Evolutionary conservation across 208 protist species (phyloP).

Genomic region (Trypanosoma theileri): DNA sequence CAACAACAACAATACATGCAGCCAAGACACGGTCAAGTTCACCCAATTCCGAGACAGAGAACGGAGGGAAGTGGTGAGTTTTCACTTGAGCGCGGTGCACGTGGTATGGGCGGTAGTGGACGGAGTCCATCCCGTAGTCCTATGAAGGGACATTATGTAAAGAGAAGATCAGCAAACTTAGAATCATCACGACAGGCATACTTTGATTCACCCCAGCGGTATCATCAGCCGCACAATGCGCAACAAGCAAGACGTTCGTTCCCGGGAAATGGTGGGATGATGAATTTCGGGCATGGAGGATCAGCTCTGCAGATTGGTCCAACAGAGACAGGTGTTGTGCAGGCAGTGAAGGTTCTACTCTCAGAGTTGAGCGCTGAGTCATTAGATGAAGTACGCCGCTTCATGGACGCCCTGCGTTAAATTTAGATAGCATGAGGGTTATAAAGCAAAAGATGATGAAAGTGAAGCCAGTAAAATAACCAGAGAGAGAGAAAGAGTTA

Average conservation of each 20-base stretch:
- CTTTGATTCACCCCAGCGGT: background rate
- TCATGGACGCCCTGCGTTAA: conserved; percentile 63
- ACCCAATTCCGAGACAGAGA: background rate
- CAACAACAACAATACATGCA: background rate
- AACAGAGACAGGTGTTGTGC: conserved; percentile 73
- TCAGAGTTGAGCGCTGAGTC: conserved; percentile 59
- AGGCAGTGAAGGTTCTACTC: conserved; percentile 80
- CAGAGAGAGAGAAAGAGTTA: conserved; percentile 1
- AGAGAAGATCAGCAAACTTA: background rate
- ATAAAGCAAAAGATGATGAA: conserved; percentile 7
- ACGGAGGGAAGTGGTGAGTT: background rate
- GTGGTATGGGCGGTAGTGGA: background rate
- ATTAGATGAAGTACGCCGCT: conserved; percentile 69
- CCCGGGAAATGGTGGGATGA: conserved; percentile 24
- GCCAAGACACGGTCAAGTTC: background rate
- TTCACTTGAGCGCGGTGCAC: too few relatives aligned
- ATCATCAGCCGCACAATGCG: background rate
- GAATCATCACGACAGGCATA: conserved; percentile 1
- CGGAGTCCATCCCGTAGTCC: conserved; percentile 7
- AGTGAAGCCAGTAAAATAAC: conserved; percentile 7
- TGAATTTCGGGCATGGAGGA: too few relatives aligned
- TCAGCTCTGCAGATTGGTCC: conserved; percentile 38
- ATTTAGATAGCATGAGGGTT: background rate
- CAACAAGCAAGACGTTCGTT: background rate
- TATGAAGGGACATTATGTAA: background rate